Evolutionary conservation across 176 grass and related monocot genomes (phyloP).

Genomic region (Lolium perenne): DNA sequence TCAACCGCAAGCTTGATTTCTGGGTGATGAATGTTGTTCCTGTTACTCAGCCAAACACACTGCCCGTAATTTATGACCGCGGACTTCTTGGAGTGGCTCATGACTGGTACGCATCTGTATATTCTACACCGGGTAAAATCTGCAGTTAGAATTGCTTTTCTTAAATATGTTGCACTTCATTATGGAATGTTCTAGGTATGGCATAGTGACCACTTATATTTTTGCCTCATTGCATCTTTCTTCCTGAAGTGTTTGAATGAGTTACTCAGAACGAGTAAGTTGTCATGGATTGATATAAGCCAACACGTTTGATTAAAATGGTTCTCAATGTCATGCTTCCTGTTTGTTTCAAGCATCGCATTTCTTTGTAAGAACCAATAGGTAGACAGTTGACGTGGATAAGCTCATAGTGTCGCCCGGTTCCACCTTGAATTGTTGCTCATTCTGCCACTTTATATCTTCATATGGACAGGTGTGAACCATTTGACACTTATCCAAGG

Average conservation of each 20-base stretch:
- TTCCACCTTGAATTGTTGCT: slow-evolving; percentile 20
- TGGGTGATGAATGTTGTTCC: slow-evolving; percentile 99
- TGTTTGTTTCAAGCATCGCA: not conserved
- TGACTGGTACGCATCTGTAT: slow-evolving; percentile 75
- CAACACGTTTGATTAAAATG: slow-evolving; percentile 14
- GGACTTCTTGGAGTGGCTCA: slow-evolving; percentile 93
- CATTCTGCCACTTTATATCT: slow-evolving; percentile 33
- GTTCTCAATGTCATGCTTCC: not conserved
- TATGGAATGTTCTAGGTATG: slow-evolving; percentile 20
- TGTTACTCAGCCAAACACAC: slow-evolving; percentile 73
- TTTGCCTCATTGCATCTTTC: slow-evolving; percentile 1
- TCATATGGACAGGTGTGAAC: slow-evolving; percentile 78
- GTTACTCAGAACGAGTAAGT: not conserved
- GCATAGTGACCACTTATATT: not conserved
- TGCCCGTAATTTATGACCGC: slow-evolving; percentile 91
- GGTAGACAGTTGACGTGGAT: not conserved
- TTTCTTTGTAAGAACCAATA: slow-evolving; percentile 1
- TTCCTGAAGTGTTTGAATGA: not conserved
- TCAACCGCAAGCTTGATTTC: slow-evolving; percentile 69
- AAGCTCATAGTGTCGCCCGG: not conserved
- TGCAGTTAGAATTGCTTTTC: slow-evolving; percentile 34
- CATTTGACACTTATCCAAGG: slow-evolving; percentile 98
- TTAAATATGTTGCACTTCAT: slow-evolving; percentile 16
- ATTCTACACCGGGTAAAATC: slow-evolving; percentile 20
- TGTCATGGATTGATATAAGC: slow-evolving; percentile 18